Percentiles rank a stretch among this genome's conserved stretches.
These are phyloP conservation scores for Penicillium italicum DNA, from an alignment of 2,329 filamentous ascomycete species.

Conservation along the genomic window DNA sequence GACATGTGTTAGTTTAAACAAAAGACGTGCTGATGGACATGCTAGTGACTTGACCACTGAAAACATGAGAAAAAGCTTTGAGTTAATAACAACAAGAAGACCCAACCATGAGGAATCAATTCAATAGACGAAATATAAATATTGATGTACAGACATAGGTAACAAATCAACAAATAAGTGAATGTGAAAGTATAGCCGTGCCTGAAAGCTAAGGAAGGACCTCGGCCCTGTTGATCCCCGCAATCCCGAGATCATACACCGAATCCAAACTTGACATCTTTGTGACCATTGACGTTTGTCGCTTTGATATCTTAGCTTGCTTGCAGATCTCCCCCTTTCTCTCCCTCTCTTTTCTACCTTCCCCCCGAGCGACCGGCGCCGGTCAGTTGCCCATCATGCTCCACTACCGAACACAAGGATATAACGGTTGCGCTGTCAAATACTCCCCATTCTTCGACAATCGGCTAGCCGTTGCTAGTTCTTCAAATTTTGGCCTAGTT, in stretches of 20 bases:
- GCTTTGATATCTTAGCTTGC: conserved; percentile 10
- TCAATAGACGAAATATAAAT: neutral
- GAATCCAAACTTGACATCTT: conserved; percentile 8
- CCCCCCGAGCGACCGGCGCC: conserved; percentile 1
- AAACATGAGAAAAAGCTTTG: neutral
- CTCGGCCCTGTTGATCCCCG: conserved; percentile 26
- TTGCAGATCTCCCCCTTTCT: neutral
- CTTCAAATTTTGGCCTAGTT: conserved; percentile 95
- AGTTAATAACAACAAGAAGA: neutral
- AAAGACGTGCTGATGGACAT: neutral
- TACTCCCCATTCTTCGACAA: conserved; percentile 99
- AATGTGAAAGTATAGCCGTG: conserved; percentile 8
- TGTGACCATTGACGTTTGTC: neutral
- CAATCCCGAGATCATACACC: conserved; percentile 19
- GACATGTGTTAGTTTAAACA: too few species aligned
- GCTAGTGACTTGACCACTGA: neutral
- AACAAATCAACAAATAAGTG: neutral
- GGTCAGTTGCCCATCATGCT: conserved; percentile 60
- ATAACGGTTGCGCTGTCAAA: conserved; percentile 94
- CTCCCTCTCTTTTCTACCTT: neutral
- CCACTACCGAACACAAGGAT: conserved; percentile 89
- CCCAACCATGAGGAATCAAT: neutral
- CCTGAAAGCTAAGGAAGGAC: conserved; percentile 15
- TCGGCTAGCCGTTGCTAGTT: conserved; percentile 80
- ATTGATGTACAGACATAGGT: neutral